Evolutionary conservation across 768 basidiomycete species (phyloP), one percentile per base, ranked within the genome.

Genomic region (Trametes punicea): DNA sequence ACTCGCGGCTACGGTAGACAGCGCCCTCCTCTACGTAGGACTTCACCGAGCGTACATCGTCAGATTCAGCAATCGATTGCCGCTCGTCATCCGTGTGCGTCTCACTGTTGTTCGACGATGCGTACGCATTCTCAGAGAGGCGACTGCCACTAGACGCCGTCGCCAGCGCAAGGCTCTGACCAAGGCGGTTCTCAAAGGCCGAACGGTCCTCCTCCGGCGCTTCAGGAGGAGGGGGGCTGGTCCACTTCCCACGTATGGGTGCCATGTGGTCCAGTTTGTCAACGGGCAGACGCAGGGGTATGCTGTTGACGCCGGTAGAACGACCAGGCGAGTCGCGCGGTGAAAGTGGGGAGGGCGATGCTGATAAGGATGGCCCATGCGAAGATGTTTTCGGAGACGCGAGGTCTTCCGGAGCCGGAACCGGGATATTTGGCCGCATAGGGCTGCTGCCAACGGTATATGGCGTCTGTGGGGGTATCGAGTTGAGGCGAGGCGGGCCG

Each of bases 181-280:
- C 89, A 11, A 92, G 76, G 47, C 84, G 77, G 56, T 76, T 80
- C 66, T 89, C 85, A 63, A 88, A 92, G 18, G 83, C 71, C 2
- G 79, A 77, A 44, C 82, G 88, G 61, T 81, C 87, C 21, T 78
- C 79, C 9, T 80, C 75, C 0, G 90, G 76, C 1, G 89, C 90
- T 63, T 87, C 87, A 1, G 84, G 81, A 3, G 90, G 88, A 23
- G 90, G 90, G 8, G 90, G 89, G 61, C 88, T 90, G 2, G 90
- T 92, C 90, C 90, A 92, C 69, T 88, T 87, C 29, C 80, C 75
- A 27, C 90, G 81, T 65, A 79, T 85, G 1, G 90, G 87, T 16
- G 87, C 89, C 90, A 91, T 90, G 62, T 89, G 87, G 15, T 64
- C 65, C 16, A 64, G 63, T 31, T 64, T 62, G 33, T 62, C 84